phyloP scores from a whole-genome alignment of 2,329 filamentous ascomycete species.

The Nigrospora oryzae region DNA sequence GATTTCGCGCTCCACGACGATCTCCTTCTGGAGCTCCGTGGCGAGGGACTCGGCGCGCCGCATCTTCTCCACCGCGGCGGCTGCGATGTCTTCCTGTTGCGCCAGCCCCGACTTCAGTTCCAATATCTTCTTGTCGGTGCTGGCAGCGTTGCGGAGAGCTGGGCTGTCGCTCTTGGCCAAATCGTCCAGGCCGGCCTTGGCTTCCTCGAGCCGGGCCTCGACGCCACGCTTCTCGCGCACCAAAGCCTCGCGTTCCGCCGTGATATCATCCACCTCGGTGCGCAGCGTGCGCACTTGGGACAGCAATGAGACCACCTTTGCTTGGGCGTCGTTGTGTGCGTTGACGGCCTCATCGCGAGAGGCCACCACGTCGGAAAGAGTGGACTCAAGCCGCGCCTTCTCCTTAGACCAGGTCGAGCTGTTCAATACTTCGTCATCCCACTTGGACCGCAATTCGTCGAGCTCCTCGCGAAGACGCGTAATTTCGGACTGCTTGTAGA shows the following conservation, averaged over 20 bases:
- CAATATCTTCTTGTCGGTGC: conserved; percentile 79
- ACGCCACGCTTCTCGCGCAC: conserved; percentile 84
- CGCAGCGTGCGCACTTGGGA: conserved; percentile 83
- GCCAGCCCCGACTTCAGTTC: conserved; percentile 83
- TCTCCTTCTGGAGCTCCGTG: conserved; percentile 87
- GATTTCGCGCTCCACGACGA: conserved; percentile 74
- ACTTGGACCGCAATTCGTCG: conserved; percentile 88
- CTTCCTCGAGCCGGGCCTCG: conserved; percentile 77
- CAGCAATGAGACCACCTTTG: conserved; percentile 82
- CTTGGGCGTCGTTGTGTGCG: conserved; percentile 90
- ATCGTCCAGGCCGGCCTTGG: conserved; percentile 80
- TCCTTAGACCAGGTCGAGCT: conserved; percentile 98
- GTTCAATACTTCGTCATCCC: conserved; percentile 97
- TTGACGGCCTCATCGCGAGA: conserved; percentile 90
- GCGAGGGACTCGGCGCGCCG: conserved; percentile 80
- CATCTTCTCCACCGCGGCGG: conserved; percentile 95
- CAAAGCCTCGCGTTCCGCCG: conserved; percentile 76
- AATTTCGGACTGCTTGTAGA: conserved; percentile 80
- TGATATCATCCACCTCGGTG: conserved; percentile 75
- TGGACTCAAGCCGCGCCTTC: conserved; percentile 84
- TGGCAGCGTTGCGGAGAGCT: conserved; percentile 81
- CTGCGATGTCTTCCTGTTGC: conserved; percentile 86
- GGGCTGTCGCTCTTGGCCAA: conserved; percentile 79
- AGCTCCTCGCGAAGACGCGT: conserved; percentile 87
- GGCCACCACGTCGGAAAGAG: conserved; percentile 76